Base-by-base conservation (phyloP, 108 stramenopile genomes). In the Fistulifera solaris region DNA sequence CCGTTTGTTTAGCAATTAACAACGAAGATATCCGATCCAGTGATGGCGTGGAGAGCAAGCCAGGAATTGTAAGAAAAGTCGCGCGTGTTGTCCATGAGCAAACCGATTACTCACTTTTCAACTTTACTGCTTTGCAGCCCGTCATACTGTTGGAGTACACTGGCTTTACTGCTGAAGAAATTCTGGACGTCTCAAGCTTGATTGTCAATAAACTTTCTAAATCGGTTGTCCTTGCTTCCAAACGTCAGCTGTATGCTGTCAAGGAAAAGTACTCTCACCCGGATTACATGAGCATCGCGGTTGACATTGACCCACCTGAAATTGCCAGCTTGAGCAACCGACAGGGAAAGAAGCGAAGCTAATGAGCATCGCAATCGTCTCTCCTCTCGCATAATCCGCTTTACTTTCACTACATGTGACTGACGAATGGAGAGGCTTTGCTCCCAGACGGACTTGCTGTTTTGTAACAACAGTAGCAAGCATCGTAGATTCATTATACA, bases 1-100 rank as follows among this genome's bases (percentile, higher is more conserved):
- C 96, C 6, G 26, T 22, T 7, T n/a, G 15, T 5, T 21, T 51
- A 7, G 50, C 50, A 10, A 16, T 27, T 5, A 51, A 51, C 18
- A 27, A 51, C 50, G 50, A 23, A 6, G 50, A 23, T 5, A 23
- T 51, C 23, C 50, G 50, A 21, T 16, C 21, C 7, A 27, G 22
- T 22, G 27, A 51, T 11, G 21, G 21, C 19, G 6, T 45, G 7
- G 11, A 45, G 16, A 21, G 21, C 44, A 21, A 45, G 44, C 44
- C 44, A 17, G 44, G 44, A 6, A 45, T 45, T 5, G 44, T 45
- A 45, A 17, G 44, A 6, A 19, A 19, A 21, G 14, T 40, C 40
- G 40, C 14, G 40, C 11, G 14, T 40, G 40, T 13, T 40, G 14
- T 40, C 11, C 40, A 40, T 11, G 40, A 13, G 12, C 14, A 11